Percentiles rank a stretch among this genome's conserved stretches.
phyloP scores from a whole-genome alignment of 179 eudicot genomes.

The Actinidia polygama region DNA sequence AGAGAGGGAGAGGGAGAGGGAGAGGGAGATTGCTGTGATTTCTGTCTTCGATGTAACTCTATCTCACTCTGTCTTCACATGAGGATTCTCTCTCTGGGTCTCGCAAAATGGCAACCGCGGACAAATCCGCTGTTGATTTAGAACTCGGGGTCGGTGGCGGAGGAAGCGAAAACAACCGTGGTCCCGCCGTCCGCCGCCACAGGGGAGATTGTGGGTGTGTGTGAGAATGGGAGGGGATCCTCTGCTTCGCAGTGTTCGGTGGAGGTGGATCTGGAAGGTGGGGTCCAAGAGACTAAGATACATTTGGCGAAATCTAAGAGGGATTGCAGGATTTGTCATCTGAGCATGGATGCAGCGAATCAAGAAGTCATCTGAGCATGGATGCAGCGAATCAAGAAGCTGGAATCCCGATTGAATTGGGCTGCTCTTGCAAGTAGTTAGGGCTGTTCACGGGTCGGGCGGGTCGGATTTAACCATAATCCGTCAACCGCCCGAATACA shows the following conservation, averaged over 20 bases:
- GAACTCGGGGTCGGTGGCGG: conserved; percentile 21
- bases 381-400: conserved; percentile 30
- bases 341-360: conserved; percentile 14
- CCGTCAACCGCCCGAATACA: no score
- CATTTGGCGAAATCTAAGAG: conserved; percentile 1
- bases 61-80: neutral
- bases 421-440: conserved; percentile 37
- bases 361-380: conserved; percentile 24
- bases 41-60: neutral
- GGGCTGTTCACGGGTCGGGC: no score
- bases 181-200: no score
- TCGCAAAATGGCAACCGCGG: conserved; percentile 8
- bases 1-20: neutral
- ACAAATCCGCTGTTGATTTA: conserved; percentile 29
- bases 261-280: conserved; percentile 57
- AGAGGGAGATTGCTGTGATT: neutral
- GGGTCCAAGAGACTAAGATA: conserved; percentile 14
- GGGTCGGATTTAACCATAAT: no score
- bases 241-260: conserved; percentile 44
- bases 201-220: conserved; percentile 25
- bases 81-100: conserved; percentile 20
- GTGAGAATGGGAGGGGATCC: conserved; percentile 39
- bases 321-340: conserved; percentile 12
- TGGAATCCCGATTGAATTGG: conserved; percentile 25
- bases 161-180: neutral